Percentiles rank a stretch among this genome's conserved stretches.
Evolutionary conservation across 352 stramenopile species (phyloP).

Genomic region (Globisporangium apiculatum): DNA sequence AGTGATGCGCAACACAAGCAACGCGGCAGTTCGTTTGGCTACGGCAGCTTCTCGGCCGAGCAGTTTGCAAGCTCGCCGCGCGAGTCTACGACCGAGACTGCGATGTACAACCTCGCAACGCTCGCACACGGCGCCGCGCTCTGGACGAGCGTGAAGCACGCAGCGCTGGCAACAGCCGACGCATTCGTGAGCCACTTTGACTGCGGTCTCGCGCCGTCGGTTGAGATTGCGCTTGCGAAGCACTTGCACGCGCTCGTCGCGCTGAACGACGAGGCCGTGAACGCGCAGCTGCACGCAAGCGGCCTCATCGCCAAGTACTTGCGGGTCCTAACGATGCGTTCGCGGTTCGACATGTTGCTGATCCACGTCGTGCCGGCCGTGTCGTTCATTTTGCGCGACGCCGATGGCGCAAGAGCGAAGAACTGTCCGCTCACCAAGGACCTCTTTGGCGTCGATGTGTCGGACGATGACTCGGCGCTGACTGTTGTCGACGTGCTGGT

Average conservation of each 20-base stretch:
- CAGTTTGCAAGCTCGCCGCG: constrained; percentile 51
- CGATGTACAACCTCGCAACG: constrained; percentile 79
- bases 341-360: constrained; percentile 82
- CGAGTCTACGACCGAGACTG: constrained; percentile 45
- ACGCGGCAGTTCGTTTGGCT: constrained; percentile 32
- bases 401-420: constrained; percentile 44
- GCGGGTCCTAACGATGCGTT: constrained; percentile 46
- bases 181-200: constrained; percentile 60
- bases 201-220: constrained; percentile 54
- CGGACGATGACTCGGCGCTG: constrained; percentile 29
- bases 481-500: constrained; percentile 57
- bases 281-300: constrained; percentile 56
- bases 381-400: constrained; percentile 73
- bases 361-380: constrained; percentile 79
- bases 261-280: constrained; percentile 52
- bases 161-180: constrained; percentile 31
- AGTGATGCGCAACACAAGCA: constrained; percentile 18
- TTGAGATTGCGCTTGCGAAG: constrained; percentile 80
- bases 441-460: constrained; percentile 39
- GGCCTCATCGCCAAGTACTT: constrained; percentile 67
- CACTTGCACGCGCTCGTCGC: constrained; percentile 72
- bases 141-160: constrained; percentile 47
- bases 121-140: constrained; percentile 46
- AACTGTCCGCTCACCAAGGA: constrained; percentile 73
- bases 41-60: constrained; percentile 46